A percentile compares a stretch with the other conserved stretches of the same genome.
Conservation (phyloP, 345 rosid species). For the Brassica incana region DNA sequence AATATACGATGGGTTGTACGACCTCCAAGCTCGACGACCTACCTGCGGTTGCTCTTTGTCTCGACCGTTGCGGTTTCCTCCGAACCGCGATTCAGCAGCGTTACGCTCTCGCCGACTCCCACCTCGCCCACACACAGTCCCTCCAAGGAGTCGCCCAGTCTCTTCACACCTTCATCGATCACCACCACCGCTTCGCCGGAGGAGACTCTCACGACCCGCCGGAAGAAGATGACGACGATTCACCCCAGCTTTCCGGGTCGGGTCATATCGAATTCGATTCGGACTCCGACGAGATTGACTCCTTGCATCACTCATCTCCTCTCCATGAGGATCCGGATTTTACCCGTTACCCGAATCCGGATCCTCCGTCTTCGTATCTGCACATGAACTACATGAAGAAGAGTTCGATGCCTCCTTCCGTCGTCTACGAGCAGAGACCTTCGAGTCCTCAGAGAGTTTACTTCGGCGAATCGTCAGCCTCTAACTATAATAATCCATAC, state of each 20-base stretch:
- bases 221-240: slow-evolving; percentile 15
- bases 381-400: slow-evolving; percentile 84
- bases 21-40: slow-evolving; percentile 87
- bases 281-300: slow-evolving; percentile 53
- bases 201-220: slow-evolving; percentile 1
- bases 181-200: slow-evolving; percentile 35
- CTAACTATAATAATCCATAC: slow-evolving; percentile 36
- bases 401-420: slow-evolving; percentile 52
- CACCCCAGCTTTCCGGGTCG: slow-evolving; percentile 56
- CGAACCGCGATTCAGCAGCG: slow-evolving; percentile 73
- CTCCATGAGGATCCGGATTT: slow-evolving; percentile 36
- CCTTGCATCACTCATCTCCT: slow-evolving; percentile 57
- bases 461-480: slow-evolving; percentile 60
- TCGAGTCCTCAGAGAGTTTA: slow-evolving; percentile 54
- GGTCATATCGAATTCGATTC: slow-evolving; percentile 57
- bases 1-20: slow-evolving; percentile 68
- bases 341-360: slow-evolving; percentile 3
- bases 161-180: slow-evolving; percentile 50
- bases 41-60: slow-evolving; percentile 88
- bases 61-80: slow-evolving; percentile 64
- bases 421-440: slow-evolving; percentile 68
- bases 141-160: slow-evolving; percentile 52
- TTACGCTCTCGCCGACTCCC: slow-evolving; percentile 71
- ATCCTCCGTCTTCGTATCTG: slow-evolving; percentile 40
- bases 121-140: slow-evolving; percentile 59